phyloP scores from a whole-genome alignment of 2,329 filamentous ascomycete species.

The Juglanconis oblonga region DNA sequence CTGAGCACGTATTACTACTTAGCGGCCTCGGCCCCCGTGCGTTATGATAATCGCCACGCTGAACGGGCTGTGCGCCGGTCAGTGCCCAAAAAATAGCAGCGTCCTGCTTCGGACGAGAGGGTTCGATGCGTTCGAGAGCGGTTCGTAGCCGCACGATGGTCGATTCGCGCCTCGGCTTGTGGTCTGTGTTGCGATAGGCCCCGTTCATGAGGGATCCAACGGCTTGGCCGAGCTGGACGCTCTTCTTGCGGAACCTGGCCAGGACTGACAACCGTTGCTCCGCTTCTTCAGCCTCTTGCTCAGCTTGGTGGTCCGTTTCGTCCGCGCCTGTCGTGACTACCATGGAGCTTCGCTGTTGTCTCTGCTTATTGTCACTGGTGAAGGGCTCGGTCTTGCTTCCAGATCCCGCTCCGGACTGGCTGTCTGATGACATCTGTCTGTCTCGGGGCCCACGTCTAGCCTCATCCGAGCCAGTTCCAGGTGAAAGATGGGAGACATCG shows the following conservation, averaged over 20 bases:
- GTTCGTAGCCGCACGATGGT: constrained; percentile 3
- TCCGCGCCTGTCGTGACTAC: neutral
- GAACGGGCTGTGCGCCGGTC: constrained; percentile 13
- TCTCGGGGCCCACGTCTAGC: neutral
- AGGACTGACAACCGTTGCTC: neutral
- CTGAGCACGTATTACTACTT: neutral
- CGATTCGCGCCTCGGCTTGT: constrained; percentile 14
- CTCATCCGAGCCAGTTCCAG: neutral
- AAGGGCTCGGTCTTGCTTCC: neutral
- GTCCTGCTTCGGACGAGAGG: neutral
- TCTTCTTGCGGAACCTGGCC: constrained; percentile 9
- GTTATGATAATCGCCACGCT: neutral
- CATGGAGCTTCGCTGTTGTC: neutral
- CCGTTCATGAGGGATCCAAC: constrained; percentile 13
- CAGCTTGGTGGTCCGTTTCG: neutral
- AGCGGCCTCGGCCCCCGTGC: neutral
- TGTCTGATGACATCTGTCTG: neutral
- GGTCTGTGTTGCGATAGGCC: constrained; percentile 12
- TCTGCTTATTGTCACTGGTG: neutral
- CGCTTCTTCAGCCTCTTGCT: neutral
- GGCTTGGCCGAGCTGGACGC: constrained; percentile 4
- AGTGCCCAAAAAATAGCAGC: constrained; percentile 9
- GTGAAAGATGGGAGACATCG: neutral
- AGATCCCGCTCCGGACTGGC: neutral
- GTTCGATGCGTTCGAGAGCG: constrained; percentile 11